phyloP scores from a whole-genome alignment of 495 filamentous ascomycete species.

The Peziza echinospora region DNA sequence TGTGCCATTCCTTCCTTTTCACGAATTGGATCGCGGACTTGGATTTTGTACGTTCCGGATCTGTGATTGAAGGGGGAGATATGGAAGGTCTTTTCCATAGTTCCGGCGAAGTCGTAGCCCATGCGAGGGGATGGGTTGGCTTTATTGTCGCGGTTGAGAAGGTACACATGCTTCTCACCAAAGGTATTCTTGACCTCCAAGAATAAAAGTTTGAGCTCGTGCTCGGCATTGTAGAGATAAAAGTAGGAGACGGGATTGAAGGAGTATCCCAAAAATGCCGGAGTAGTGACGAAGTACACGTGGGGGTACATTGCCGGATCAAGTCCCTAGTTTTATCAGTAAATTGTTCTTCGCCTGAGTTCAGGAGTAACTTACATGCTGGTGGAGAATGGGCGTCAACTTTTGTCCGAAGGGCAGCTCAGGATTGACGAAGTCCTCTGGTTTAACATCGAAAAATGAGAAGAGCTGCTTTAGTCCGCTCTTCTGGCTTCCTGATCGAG shows the following conservation, averaged over 20 bases:
- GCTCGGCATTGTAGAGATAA: constrained; percentile 41
- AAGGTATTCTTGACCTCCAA: constrained; percentile 66
- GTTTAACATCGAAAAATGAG: constrained; percentile 29
- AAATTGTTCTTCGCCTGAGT: no score
- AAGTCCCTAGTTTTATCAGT: constrained; percentile 24
- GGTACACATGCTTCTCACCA: constrained; percentile 45
- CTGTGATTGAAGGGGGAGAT: constrained; percentile 47
- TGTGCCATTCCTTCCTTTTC: neutral
- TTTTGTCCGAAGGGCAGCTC: constrained; percentile 30
- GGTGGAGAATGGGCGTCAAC: constrained; percentile 10
- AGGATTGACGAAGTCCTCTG: constrained; percentile 43
- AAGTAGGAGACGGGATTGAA: constrained; percentile 66
- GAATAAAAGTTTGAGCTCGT: constrained; percentile 42
- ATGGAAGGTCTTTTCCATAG: constrained; percentile 49
- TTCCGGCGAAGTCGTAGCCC: constrained; percentile 22
- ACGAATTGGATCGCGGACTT: constrained; percentile 14
- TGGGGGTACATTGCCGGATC: constrained; percentile 31
- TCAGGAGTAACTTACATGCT: constrained; percentile 13
- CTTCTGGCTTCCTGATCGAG: constrained; percentile 8
- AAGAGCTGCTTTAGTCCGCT: constrained; percentile 15
- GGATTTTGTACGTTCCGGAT: constrained; percentile 18
- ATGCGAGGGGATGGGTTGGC: constrained; percentile 6
- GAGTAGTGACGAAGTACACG: constrained; percentile 48
- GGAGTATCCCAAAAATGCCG: constrained; percentile 44
- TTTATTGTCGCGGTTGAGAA: constrained; percentile 23